Conservation (phyloP, 305 asterid genomes). For the Ajuga reptans region DNA sequence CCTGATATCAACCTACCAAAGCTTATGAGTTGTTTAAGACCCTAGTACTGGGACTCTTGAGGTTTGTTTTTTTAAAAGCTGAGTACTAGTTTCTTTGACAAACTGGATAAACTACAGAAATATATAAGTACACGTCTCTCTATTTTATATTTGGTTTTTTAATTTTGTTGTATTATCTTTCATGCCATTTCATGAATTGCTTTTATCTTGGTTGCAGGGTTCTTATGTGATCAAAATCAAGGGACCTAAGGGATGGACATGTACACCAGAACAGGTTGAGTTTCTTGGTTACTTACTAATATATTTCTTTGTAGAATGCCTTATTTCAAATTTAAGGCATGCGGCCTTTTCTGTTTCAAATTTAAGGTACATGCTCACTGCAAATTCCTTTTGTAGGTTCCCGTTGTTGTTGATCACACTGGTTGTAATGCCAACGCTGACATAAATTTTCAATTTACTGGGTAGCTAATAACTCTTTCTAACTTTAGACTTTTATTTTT, state of each 20-base stretch:
- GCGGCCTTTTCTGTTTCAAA: not conserved
- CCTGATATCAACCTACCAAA: conserved; percentile 2
- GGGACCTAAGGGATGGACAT: conserved; percentile 95
- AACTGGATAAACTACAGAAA: not conserved
- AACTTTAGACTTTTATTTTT: conserved; percentile 13
- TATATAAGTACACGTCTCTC: not conserved
- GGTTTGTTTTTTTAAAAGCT: not conserved
- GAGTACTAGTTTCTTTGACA: not conserved
- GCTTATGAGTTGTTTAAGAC: conserved; percentile 1
- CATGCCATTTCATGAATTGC: conserved; percentile 8
- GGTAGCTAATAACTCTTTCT: conserved; percentile 38
- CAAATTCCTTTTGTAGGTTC: conserved; percentile 49
- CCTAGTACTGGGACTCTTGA: not conserved
- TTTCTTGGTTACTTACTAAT: conserved; percentile 24
- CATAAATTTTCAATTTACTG: conserved; percentile 81
- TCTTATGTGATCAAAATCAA: conserved; percentile 77
- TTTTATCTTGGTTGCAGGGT: conserved; percentile 51
- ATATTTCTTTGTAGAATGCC: conserved; percentile 6
- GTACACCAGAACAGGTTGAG: conserved; percentile 90
- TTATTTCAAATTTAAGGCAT: not conserved
- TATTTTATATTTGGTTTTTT: not conserved
- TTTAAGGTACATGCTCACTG: not conserved
- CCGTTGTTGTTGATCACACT: conserved; percentile 62
- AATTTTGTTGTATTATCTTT: conserved; percentile 7
- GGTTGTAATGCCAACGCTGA: conserved; percentile 94